These are phyloP conservation scores for Moesziomyces sp. DNA, from an alignment of 1,284 basidiomycete genomes.

Conservation along the genomic window DNA sequence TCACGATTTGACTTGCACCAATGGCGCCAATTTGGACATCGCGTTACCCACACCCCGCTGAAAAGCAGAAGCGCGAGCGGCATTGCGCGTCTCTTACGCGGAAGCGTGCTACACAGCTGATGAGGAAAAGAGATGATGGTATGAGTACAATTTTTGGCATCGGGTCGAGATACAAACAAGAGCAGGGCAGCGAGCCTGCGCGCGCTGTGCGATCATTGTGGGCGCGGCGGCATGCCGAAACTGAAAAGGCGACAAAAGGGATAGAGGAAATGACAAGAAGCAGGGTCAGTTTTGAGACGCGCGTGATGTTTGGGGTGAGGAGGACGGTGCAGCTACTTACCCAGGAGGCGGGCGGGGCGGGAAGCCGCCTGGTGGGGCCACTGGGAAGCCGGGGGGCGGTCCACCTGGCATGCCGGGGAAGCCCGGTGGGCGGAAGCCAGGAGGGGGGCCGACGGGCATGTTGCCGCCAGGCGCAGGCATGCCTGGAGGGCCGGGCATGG, in stretches of 20 bases:
- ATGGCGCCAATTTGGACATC: no score
- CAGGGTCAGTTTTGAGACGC: constrained; percentile 1
- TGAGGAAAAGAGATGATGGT: background rate
- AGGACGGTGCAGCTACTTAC: constrained; percentile 5
- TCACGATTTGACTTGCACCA: background rate
- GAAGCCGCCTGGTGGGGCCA: constrained; percentile 31
- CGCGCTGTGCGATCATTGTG: constrained; percentile 20
- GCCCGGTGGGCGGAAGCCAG: constrained; percentile 62
- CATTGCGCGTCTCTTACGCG: no score
- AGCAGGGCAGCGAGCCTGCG: background rate
- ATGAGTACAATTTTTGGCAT: constrained; percentile 23
- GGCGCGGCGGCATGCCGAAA: constrained; percentile 47
- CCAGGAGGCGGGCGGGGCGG: constrained; percentile 45
- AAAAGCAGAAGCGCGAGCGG: no score
- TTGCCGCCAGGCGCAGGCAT: constrained; percentile 69
- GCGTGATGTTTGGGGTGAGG: no score
- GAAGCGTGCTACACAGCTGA: no score
- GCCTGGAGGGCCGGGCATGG: constrained; percentile 75
- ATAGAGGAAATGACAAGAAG: background rate
- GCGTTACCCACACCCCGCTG: no score
- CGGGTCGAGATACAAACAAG: background rate
- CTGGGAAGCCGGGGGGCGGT: constrained; percentile 45
- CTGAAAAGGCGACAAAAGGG: constrained; percentile 4
- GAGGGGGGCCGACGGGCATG: constrained; percentile 59
- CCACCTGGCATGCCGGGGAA: constrained; percentile 46